Evolutionary conservation across 768 basidiomycete species (phyloP).

Genomic region (Cantharellus anzutake): DNA sequence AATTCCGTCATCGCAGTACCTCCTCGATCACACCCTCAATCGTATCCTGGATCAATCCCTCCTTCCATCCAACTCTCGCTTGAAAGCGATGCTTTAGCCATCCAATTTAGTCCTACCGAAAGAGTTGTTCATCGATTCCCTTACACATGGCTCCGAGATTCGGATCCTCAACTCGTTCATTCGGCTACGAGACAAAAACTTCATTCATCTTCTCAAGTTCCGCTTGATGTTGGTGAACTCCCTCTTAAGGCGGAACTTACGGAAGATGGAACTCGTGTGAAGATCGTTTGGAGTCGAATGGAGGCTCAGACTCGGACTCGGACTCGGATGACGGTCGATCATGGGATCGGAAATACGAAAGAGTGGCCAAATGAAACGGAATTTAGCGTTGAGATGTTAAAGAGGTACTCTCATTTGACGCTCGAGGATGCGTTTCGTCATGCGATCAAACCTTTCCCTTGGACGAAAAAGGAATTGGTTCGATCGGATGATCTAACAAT

Average conservation of each 20-base stretch:
- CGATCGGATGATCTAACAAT: constrained; percentile 29
- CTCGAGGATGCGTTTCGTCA: constrained; percentile 24
- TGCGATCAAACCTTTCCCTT: constrained; percentile 23
- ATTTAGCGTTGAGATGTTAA: constrained; percentile 30
- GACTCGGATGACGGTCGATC: constrained; percentile 8
- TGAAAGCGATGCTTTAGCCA: no score
- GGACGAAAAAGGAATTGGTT: constrained; percentile 27
- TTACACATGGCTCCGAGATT: constrained; percentile 68
- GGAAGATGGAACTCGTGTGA: constrained; percentile 21
- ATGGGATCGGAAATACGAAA: no score
- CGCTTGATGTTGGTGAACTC: constrained; percentile 26
- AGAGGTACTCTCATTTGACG: constrained; percentile 24
- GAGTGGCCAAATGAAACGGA: constrained; percentile 35
- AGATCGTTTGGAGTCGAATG: constrained; percentile 4
- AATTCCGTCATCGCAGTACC: no score
- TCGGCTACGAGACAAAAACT: constrained; percentile 64
- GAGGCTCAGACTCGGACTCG: constrained; percentile 2
- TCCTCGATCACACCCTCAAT: no score
- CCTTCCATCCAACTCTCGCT: no score
- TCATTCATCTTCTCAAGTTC: constrained; percentile 47
- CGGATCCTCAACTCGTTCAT: constrained; percentile 55
- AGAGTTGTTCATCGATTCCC: constrained; percentile 20
- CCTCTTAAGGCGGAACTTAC: constrained; percentile 18
- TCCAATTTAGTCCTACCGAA: no score
- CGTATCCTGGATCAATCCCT: no score